These are phyloP conservation scores for Ogataea parapolymorpha DNA, from an alignment of 805 yeast species.

Conservation along the genomic window DNA sequence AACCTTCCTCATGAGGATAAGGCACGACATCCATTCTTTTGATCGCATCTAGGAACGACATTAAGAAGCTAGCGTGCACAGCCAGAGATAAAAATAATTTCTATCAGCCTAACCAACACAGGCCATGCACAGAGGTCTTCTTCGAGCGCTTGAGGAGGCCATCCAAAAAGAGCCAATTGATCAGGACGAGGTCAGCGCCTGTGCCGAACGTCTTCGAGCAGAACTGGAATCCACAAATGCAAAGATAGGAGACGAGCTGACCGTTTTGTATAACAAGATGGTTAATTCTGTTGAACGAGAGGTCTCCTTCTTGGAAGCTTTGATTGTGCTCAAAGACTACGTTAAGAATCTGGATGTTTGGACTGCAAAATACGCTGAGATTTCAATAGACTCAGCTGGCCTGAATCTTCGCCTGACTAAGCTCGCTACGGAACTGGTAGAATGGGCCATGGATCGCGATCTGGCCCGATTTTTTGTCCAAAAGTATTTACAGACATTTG, in stretches of 20 bases:
- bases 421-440: slow-evolving; percentile 9
- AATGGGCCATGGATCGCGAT: slow-evolving; percentile 8
- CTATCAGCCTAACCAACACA: slow-evolving; percentile 1
- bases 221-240: neutral
- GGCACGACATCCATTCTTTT: slow-evolving; percentile 33
- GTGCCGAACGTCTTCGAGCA: neutral
- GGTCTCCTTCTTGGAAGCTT: slow-evolving; percentile 37
- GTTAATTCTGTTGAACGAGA: slow-evolving; percentile 33
- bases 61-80: slow-evolving; percentile 5
- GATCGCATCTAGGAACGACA: slow-evolving; percentile 26
- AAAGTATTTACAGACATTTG: slow-evolving; percentile 22
- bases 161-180: neutral
- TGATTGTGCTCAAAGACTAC: slow-evolving; percentile 34
- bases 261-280: slow-evolving; percentile 1
- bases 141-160: slow-evolving; percentile 6
- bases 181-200: neutral
- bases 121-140: neutral
- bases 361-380: slow-evolving; percentile 45
- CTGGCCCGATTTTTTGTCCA: slow-evolving; percentile 18
- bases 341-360: slow-evolving; percentile 39
- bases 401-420: slow-evolving; percentile 34
- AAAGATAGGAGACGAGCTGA: slow-evolving; percentile 3
- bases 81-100: slow-evolving; percentile 1
- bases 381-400: slow-evolving; percentile 61
- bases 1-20: slow-evolving; percentile 24